Percentiles rank a stretch among this genome's conserved stretches.
These are phyloP conservation scores for Curvularia hawaiiensis DNA, from an alignment of 2,329 filamentous ascomycete species.

Conservation along the genomic window DNA sequence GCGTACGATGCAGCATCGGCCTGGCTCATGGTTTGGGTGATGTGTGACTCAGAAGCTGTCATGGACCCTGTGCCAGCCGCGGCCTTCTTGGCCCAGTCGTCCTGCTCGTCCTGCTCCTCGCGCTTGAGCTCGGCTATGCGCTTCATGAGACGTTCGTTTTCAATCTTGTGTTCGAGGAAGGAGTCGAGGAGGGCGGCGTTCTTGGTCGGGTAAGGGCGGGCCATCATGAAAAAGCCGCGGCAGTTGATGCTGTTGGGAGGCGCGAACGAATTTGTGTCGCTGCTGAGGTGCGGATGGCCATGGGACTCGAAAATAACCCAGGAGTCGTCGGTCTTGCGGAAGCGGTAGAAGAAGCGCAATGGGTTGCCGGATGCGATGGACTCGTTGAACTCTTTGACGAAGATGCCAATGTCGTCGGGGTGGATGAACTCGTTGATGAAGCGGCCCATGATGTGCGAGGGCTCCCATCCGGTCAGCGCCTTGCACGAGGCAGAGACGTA, in stretches of 20 bases:
- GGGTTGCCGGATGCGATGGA: constrained; percentile 81
- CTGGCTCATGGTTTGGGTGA: constrained; percentile 44
- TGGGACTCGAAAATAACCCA: constrained; percentile 89
- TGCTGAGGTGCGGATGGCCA: constrained; percentile 86
- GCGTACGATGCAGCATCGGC: constrained; percentile 50
- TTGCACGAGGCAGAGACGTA: constrained; percentile 84
- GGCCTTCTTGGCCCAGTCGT: constrained; percentile 66
- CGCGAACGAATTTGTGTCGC: constrained; percentile 66
- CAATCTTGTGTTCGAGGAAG: constrained; percentile 95
- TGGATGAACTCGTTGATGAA: constrained; percentile 86
- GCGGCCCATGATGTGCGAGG: constrained; percentile 72
- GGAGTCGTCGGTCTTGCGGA: constrained; percentile 73
- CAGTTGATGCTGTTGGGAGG: constrained; percentile 69
- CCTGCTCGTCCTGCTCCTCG: constrained; percentile 82
- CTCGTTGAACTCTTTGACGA: constrained; percentile 87
- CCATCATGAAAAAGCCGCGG: constrained; percentile 92
- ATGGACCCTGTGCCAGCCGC: constrained; percentile 48
- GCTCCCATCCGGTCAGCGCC: constrained; percentile 74
- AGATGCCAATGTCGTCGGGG: constrained; percentile 80
- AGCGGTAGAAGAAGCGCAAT: constrained; percentile 84
- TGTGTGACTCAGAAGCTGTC: constrained; percentile 51
- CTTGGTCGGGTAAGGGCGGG: constrained; percentile 85
- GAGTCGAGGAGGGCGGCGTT: constrained; percentile 86
- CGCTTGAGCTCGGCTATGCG: constrained; percentile 83
- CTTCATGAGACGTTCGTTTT: constrained; percentile 85